Conservation (phyloP, 2,329 filamentous ascomycete species). For the Fusarium anthophilum region DNA sequence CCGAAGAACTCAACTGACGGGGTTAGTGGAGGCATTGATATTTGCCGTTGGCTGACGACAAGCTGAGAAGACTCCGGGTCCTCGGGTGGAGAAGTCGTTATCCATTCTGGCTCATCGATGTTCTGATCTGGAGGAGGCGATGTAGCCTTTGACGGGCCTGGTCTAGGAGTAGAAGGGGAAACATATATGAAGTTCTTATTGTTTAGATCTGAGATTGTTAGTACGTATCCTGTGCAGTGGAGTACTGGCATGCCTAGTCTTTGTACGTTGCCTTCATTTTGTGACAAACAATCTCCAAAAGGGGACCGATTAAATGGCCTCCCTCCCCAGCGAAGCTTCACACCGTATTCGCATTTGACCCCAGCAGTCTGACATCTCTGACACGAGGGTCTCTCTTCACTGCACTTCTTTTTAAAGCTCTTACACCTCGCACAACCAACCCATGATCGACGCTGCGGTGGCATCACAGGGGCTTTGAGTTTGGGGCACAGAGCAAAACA, state of each 20-base stretch:
- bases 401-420: constrained; percentile 37
- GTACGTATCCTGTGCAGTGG: background rate
- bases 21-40: background rate
- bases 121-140: background rate
- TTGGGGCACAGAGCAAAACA: constrained; percentile 2
- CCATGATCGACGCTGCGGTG: constrained; percentile 35
- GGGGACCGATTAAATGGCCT: constrained; percentile 27
- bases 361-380: constrained; percentile 27
- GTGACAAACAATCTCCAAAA: constrained; percentile 25
- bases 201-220: constrained; percentile 17
- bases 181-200: constrained; percentile 34
- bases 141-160: background rate
- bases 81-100: background rate
- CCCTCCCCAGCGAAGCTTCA: constrained; percentile 30
- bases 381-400: constrained; percentile 23
- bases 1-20: constrained; percentile 22
- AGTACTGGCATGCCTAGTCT: constrained; percentile 1
- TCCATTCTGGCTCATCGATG: background rate
- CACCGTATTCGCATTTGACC: constrained; percentile 30
- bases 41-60: background rate
- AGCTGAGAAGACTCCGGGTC: background rate
- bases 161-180: constrained; percentile 15
- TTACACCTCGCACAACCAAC: constrained; percentile 33
- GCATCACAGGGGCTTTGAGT: constrained; percentile 14
- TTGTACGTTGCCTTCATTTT: constrained; percentile 28